Evolutionary conservation across 148 eudicot species (phyloP), one percentile per base, ranked within the genome.

Genomic region (Dianthus caryophyllus): DNA sequence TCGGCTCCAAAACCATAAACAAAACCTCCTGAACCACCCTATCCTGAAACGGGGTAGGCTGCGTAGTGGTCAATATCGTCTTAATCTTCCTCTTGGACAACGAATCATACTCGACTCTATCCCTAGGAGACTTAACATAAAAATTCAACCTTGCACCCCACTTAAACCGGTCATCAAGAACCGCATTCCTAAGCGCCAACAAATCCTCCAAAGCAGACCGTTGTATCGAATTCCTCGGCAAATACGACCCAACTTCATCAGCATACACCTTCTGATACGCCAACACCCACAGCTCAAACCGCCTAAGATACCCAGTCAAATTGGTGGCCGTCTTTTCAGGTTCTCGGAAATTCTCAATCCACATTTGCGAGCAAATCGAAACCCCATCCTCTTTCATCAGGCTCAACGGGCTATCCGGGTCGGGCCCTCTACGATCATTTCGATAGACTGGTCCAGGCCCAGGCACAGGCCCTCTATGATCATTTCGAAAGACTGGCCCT

Each of bases 211-310:
- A 70, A 0, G 97, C 85, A 0, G 79, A 69, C 49, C 87, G 81
- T 21, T 86, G 87, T 67, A 91, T 78, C 14, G 87, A 72, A 68
- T 85, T 88, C 50, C 90, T 77, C 0, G 96, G 93, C 82, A 91
- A 69, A 73, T 91, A 91, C 0, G 90, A 82, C 2, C 97, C 97
- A 49, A 73, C 82, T 18, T 88, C 97, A 74, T 91, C 97, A 14
- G 96, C 88, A 77, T 80, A 86, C 10, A 89, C 96, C 78, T 93
- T 93, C 81, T 93, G 98, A 69, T 91, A 91, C 26, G 96, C 95
- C 69, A 93, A 79, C 8, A 93, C 88, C 96, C 98, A 93, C 71
- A 93, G 66, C 75, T 93, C 98, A 75, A 93, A 85, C 52, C 88
- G 79, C 73, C 91, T 80, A 53, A 89, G 79, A 67, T 89, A 84